These are phyloP conservation scores for Botrytis aclada DNA, from an alignment of 2,329 filamentous ascomycete species.

Conservation along the genomic window DNA sequence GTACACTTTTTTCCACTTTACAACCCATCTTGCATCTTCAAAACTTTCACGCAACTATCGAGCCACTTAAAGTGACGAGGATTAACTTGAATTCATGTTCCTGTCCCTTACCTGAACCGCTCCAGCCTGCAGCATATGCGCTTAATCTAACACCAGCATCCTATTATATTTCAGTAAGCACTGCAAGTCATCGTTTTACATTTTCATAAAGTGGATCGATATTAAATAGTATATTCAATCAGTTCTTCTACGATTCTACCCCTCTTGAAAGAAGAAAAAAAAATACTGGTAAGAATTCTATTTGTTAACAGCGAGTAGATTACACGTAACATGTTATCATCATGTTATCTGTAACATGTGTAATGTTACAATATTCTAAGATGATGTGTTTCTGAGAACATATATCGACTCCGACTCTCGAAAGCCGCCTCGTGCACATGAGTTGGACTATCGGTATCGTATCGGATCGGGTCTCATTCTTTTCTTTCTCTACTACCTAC, in stretches of 20 bases:
- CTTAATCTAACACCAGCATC: slow-evolving; percentile 1
- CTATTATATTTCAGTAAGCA: slow-evolving; percentile 9
- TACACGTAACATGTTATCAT: slow-evolving; percentile 1
- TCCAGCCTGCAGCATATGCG: slow-evolving; percentile 14
- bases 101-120: slow-evolving; percentile 20
- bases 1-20: neutral
- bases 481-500: slow-evolving; percentile 8
- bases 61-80: slow-evolving; percentile 2
- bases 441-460: neutral
- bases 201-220: neutral
- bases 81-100: slow-evolving; percentile 9
- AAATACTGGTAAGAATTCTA: slow-evolving; percentile 1
- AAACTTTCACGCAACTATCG: neutral
- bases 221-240: neutral
- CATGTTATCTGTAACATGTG: neutral
- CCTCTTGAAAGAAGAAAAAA: neutral
- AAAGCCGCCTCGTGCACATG: neutral
- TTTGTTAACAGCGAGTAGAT: neutral
- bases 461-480: neutral
- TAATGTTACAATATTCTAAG: neutral
- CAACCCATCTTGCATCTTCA: neutral
- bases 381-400: neutral
- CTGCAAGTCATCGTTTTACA: slow-evolving; percentile 11
- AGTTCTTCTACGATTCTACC: neutral
- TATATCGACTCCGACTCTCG: neutral